phyloP scores from a whole-genome alignment of 2,329 filamentous ascomycete species.

The Fusarium azukiicola region DNA sequence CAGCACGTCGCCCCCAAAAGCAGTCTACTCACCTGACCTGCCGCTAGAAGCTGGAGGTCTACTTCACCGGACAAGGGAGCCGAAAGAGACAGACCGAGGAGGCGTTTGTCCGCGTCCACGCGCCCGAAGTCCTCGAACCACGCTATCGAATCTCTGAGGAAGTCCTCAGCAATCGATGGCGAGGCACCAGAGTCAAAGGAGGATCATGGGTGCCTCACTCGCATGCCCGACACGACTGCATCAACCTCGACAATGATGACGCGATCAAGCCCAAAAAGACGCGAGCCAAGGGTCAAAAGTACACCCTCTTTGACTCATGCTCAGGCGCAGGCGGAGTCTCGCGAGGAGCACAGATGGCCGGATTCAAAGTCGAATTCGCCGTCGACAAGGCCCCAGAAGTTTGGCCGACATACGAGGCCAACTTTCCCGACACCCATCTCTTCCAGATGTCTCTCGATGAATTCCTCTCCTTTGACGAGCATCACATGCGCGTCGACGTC shows the following conservation, averaged over 20 bases:
- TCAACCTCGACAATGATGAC: constrained; percentile 52
- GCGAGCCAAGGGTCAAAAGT: constrained; percentile 66
- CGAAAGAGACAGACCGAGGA: constrained; percentile 60
- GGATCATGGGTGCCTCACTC: constrained; percentile 56
- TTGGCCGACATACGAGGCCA: constrained; percentile 76
- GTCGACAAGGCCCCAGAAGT: constrained; percentile 82
- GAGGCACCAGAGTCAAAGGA: constrained; percentile 54
- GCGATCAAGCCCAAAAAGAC: neutral
- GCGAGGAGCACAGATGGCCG: constrained; percentile 78
- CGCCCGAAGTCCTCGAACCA: constrained; percentile 55
- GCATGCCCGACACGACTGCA: constrained; percentile 12
- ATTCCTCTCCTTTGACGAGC: constrained; percentile 66
- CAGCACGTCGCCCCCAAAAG: constrained; percentile 44
- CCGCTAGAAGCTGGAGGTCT: constrained; percentile 69
- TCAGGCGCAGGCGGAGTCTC: constrained; percentile 87
- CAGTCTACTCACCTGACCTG: constrained; percentile 69
- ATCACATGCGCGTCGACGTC: constrained; percentile 78
- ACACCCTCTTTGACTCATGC: constrained; percentile 86
- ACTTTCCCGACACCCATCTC: constrained; percentile 76
- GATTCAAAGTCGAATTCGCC: constrained; percentile 79
- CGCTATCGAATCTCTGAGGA: constrained; percentile 58
- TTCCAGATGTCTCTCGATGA: constrained; percentile 70
- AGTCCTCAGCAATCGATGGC: constrained; percentile 59
- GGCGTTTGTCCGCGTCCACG: constrained; percentile 58
- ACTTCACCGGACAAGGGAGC: constrained; percentile 50